phyloP scores from a whole-genome alignment of 2,329 filamentous ascomycete species.

The Fusarium papillatum region DNA sequence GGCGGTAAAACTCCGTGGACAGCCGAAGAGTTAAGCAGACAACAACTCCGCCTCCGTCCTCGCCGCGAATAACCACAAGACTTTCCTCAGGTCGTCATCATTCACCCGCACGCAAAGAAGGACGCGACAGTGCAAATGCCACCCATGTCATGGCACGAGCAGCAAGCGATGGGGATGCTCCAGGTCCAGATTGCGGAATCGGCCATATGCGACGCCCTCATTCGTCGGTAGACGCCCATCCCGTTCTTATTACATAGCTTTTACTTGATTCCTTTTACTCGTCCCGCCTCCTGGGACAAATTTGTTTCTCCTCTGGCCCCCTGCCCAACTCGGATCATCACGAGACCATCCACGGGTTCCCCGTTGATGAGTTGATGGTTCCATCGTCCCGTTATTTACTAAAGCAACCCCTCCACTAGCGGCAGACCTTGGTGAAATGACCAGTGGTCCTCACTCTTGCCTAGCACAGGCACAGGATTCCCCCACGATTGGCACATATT shows the following conservation, averaged over 20 bases:
- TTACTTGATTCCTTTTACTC: conserved; percentile 47
- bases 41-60: neutral
- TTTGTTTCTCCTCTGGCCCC: conserved; percentile 33
- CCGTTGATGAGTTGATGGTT: conserved; percentile 24
- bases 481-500: conserved; percentile 44
- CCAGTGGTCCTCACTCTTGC: neutral
- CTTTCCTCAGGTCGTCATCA: conserved; percentile 3
- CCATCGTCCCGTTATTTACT: conserved; percentile 30
- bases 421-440: neutral
- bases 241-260: conserved; percentile 46
- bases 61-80: neutral
- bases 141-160: conserved; percentile 35
- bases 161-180: conserved; percentile 26
- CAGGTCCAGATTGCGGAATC: conserved; percentile 38
- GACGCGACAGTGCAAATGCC: conserved; percentile 22
- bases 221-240: conserved; percentile 43
- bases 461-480: conserved; percentile 32
- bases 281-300: conserved; percentile 15
- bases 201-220: conserved; percentile 30
- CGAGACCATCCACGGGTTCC: conserved; percentile 42
- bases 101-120: neutral
- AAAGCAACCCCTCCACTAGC: conserved; percentile 37
- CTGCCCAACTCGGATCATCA: conserved; percentile 34
- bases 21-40: neutral
- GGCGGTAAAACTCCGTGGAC: neutral